Percentiles rank a stretch among this genome's conserved stretches.
These are phyloP conservation scores for Arctostaphylos glauca DNA, from an alignment of 148 eudicot genomes.

Conservation along the genomic window DNA sequence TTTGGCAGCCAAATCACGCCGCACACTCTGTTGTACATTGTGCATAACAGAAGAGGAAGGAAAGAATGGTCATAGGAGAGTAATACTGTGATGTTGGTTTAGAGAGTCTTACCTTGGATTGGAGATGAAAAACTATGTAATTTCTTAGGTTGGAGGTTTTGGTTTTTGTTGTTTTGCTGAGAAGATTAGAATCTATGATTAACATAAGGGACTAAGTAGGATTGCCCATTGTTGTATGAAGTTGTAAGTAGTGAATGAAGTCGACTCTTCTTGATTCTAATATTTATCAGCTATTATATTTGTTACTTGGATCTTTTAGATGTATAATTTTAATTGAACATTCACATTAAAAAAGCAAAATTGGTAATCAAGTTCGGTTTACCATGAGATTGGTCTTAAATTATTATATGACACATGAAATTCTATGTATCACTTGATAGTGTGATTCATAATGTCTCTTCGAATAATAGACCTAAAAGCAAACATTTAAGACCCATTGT, in stretches of 20 bases:
- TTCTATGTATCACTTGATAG: no score
- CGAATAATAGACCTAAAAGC: no score
- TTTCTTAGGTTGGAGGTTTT: neutral
- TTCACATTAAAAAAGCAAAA: neutral
- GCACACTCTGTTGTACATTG: no score
- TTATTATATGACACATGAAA: neutral
- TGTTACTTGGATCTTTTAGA: neutral
- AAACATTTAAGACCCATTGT: no score
- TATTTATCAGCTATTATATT: neutral
- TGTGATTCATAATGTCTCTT: no score
- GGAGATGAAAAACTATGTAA: neutral
- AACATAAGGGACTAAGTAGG: neutral
- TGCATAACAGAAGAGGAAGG: neutral
- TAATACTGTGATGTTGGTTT: slow-evolving; percentile 5
- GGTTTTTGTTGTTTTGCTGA: neutral
- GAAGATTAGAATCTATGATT: neutral
- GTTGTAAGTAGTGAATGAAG: neutral
- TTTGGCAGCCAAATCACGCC: no score
- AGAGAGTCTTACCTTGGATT: neutral
- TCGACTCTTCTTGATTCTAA: neutral
- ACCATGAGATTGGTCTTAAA: neutral
- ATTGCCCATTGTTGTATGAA: neutral
- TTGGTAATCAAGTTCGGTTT: neutral
- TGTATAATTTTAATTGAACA: neutral
- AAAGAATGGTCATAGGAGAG: slow-evolving; percentile 3